phyloP scores from a whole-genome alignment of 148 eudicot species.

The Fagopyrum tataricum region DNA sequence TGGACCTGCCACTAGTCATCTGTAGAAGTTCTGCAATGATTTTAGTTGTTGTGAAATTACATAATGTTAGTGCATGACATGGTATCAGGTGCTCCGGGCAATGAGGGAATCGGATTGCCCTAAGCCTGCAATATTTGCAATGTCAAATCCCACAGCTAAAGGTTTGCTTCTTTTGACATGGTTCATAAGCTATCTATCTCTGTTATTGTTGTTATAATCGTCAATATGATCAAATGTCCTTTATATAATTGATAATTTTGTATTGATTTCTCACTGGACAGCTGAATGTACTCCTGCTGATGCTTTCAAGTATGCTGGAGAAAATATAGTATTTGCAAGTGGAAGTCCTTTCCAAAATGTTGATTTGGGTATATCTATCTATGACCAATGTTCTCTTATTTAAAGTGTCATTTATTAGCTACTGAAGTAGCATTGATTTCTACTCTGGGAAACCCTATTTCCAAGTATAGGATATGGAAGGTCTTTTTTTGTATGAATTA shows the following conservation, averaged over 20 bases:
- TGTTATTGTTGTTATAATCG: neutral
- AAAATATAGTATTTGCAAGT: conserved; percentile 86
- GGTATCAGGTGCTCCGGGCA: conserved; percentile 75
- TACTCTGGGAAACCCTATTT: neutral
- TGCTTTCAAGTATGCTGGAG: conserved; percentile 95
- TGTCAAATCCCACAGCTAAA: conserved; percentile 96
- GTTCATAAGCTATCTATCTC: neutral
- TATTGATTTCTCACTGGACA: conserved; percentile 22
- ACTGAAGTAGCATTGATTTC: neutral
- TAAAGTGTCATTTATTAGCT: neutral
- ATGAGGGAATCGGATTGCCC: conserved; percentile 78
- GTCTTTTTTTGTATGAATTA: neutral
- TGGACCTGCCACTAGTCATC: neutral
- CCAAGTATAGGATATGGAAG: neutral
- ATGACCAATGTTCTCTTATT: neutral
- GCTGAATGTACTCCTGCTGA: conserved; percentile 96
- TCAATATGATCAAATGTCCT: neutral
- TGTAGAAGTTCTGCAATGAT: neutral
- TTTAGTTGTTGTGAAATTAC: conserved; percentile 7
- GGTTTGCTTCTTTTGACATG: conserved; percentile 42
- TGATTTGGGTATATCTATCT: conserved; percentile 54
- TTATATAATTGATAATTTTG: neutral
- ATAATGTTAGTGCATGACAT: neutral
- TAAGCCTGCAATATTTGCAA: conserved; percentile 94
- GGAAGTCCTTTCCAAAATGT: conserved; percentile 97